These are phyloP conservation scores for Lanzia echinophila DNA, from an alignment of 2,329 filamentous ascomycete genomes.

Conservation along the genomic window DNA sequence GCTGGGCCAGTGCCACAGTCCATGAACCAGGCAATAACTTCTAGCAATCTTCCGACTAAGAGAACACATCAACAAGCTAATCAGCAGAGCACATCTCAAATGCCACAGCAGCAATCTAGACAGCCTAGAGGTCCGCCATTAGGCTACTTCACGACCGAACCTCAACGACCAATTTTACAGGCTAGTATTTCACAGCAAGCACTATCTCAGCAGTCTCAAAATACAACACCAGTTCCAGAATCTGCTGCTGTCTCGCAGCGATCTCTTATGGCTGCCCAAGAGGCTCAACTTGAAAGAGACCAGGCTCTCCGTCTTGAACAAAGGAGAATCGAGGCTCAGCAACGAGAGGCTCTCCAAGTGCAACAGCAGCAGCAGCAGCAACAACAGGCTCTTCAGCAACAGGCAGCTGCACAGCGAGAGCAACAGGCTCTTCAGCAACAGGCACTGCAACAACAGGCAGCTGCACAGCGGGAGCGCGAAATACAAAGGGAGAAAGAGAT, in stretches of 20 bases:
- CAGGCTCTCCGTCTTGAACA: constrained; percentile 23
- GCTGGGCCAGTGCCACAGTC: constrained; percentile 27
- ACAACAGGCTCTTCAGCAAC: background rate
- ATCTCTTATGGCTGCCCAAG: constrained; percentile 25
- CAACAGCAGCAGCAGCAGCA: background rate
- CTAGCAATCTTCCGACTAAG: constrained; percentile 22
- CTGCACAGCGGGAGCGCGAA: background rate
- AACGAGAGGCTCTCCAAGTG: constrained; percentile 16
- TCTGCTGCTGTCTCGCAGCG: constrained; percentile 16
- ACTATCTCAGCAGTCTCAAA: constrained; percentile 6
- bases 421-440: background rate
- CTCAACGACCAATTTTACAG: constrained; percentile 21
- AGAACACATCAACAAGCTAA: constrained; percentile 22
- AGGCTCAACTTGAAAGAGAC: constrained; percentile 27
- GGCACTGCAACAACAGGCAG: background rate
- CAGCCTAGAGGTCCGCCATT: constrained; percentile 23
- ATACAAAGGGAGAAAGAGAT: background rate
- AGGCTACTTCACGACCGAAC: constrained; percentile 24
- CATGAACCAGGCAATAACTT: constrained; percentile 19
- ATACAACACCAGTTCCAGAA: constrained; percentile 6
- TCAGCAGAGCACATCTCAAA: constrained; percentile 19
- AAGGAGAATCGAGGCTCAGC: constrained; percentile 17
- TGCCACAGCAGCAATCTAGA: constrained; percentile 16
- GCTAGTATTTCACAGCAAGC: constrained; percentile 9
- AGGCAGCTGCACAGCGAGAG: background rate